Base-by-base conservation (phyloP, 2,329 filamentous ascomycete species). In the Eutypella sp. region DNA sequence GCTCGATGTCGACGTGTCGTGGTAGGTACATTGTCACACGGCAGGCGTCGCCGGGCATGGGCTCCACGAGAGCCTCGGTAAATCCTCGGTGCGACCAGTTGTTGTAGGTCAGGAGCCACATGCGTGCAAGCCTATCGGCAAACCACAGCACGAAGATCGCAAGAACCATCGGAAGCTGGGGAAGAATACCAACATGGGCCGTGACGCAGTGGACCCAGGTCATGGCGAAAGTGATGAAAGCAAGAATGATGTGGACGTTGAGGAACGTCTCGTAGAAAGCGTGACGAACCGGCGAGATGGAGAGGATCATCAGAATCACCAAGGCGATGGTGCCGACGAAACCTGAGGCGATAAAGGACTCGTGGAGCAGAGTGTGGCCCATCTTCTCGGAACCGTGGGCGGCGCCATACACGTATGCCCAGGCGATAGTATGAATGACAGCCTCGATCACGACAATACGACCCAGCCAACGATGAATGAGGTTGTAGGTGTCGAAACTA, bases 211-310 rank as follows among this genome's bases (percentile, higher is more conserved):
- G 93, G 31, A 91, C 72, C 78, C 84, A 93, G 8, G 91, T 82
- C 58, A 83, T 84, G 46, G 79, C 73, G 42, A 96, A 78, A 40
- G 75, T 72, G 44, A 88, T 61, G 29, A 85, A 66, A 33, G 84
- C 89, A 42, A 95, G 70, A 31, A 87, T 65, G 56, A 95, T 90
- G 69, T 97, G 93, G 24, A 85, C 68, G 62, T 87, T 89, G 57
- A 97, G 78, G 70, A 99, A 99, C 1, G 89, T 95, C 70, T 99
- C 93, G 71, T 99, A 99, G 64, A 96, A 96, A 33, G 91, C 90
- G 66, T 96, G 92, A 50, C 93, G 84, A 42, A 99, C 62, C 0
- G 90, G 85, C 2, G 89, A 92, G 44, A 87, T 71, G 9, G 89
- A 85, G 23, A 85, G 72, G 42, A 95, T 59, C 44, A 87, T 60